phyloP scores from a whole-genome alignment of 2,329 filamentous ascomycete species.

The Phialophora expanda region DNA sequence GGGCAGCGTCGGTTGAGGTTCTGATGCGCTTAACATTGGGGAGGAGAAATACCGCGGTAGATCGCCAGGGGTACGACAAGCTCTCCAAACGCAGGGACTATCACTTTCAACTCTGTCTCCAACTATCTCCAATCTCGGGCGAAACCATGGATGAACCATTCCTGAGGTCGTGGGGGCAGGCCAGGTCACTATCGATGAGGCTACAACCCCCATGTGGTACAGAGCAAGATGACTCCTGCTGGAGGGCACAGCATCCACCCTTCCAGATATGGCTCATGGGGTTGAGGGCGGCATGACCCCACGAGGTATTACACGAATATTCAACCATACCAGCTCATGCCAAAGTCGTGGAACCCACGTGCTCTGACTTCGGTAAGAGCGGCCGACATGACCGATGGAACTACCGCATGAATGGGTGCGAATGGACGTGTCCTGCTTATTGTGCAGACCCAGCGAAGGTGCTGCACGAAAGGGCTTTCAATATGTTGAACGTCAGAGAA shows the following conservation, averaged over 20 bases:
- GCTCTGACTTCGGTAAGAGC: neutral
- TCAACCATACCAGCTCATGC: neutral
- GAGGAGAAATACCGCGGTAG: slow-evolving; percentile 16
- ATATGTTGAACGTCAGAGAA: neutral
- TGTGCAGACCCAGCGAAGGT: neutral
- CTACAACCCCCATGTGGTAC: slow-evolving; percentile 7
- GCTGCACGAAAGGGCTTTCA: neutral
- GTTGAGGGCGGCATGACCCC: neutral
- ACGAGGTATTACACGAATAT: neutral
- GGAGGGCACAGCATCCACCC: neutral
- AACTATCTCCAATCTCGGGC: slow-evolving; percentile 3
- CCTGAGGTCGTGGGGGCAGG: slow-evolving; percentile 1
- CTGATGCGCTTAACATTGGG: neutral
- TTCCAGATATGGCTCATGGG: neutral
- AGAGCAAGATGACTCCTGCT: neutral
- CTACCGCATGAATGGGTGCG: no score
- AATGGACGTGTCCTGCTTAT: neutral
- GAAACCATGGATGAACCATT: neutral
- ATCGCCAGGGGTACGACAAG: slow-evolving; percentile 1
- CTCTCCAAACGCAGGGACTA: slow-evolving; percentile 1
- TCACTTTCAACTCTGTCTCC: neutral
- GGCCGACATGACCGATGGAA: neutral
- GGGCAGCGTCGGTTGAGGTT: neutral
- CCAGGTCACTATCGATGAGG: neutral
- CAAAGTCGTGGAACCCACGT: neutral